Evolutionary conservation across 352 stramenopile genomes (phyloP).

Genomic region (Phytophthora cajani): DNA sequence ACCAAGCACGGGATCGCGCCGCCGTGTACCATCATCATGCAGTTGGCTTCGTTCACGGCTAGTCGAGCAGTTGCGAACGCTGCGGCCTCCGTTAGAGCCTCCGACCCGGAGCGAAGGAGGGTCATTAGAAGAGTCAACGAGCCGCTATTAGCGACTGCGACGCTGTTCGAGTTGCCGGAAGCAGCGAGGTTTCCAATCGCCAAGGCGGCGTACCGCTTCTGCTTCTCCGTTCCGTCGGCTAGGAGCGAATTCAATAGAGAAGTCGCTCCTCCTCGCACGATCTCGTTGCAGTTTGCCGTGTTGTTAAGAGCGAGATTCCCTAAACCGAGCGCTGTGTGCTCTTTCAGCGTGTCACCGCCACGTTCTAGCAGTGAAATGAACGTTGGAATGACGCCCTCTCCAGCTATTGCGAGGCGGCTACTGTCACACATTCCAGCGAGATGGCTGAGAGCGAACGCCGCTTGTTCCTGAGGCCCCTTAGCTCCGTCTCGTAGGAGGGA

Average conservation of each 20-base stretch:
- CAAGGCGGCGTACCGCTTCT: background rate
- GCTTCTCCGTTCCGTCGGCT: background rate
- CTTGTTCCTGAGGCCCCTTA: background rate
- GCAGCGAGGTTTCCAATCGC: background rate
- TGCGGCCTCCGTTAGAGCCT: slow-evolving; percentile 5
- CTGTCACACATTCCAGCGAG: slow-evolving; percentile 5
- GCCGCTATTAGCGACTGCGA: background rate
- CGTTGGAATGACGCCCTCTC: slow-evolving; percentile 1
- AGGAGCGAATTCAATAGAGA: background rate
- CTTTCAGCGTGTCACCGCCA: slow-evolving; percentile 1
- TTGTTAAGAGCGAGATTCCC: slow-evolving; percentile 9
- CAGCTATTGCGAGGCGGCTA: slow-evolving; percentile 1
- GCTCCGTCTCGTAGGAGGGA: background rate
- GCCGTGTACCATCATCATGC: background rate
- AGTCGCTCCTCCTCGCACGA: slow-evolving; percentile 1
- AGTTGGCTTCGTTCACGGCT: background rate
- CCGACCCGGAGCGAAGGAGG: slow-evolving; percentile 4
- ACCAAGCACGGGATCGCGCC: slow-evolving; percentile 5
- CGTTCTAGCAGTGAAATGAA: slow-evolving; percentile 2
- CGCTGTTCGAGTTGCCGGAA: background rate
- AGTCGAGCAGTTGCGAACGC: slow-evolving; percentile 5
- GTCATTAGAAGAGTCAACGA: background rate
- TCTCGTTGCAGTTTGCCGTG: background rate
- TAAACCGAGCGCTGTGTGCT: slow-evolving; percentile 3
- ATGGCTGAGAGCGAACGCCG: slow-evolving; percentile 12